phyloP scores from a whole-genome alignment of 2,329 filamentous ascomycete genomes.

The Westerdykella aurantiaca region DNA sequence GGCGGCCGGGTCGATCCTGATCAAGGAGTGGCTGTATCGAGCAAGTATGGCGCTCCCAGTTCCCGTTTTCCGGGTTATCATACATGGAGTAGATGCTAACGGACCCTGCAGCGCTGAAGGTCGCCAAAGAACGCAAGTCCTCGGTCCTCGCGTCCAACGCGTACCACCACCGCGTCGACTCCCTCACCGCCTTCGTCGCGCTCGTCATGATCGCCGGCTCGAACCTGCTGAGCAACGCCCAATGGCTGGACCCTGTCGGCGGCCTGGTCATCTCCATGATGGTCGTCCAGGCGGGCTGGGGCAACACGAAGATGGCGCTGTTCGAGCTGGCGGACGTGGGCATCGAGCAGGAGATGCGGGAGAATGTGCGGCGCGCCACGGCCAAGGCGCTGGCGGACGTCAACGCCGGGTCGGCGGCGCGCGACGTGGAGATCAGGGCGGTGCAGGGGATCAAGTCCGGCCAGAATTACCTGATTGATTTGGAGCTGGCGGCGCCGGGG shows the following conservation, averaged over 20 bases:
- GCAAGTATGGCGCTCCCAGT: slow-evolving; percentile 63
- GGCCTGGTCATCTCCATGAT: slow-evolving; percentile 87
- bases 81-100: background rate
- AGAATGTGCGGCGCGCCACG: slow-evolving; percentile 61
- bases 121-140: slow-evolving; percentile 88
- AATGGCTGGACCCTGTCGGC: slow-evolving; percentile 91
- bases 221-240: slow-evolving; percentile 76
- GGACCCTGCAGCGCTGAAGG: slow-evolving; percentile 69
- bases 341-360: slow-evolving; percentile 78
- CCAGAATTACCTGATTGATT: slow-evolving; percentile 89
- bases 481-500: slow-evolving; percentile 76
- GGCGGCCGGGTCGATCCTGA: slow-evolving; percentile 76
- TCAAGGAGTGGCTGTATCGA: slow-evolving; percentile 97
- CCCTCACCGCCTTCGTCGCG: slow-evolving; percentile 88
- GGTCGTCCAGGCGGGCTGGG: slow-evolving; percentile 84
- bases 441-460: slow-evolving; percentile 91
- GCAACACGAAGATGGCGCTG: slow-evolving; percentile 76
- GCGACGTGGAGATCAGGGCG: slow-evolving; percentile 64
- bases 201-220: slow-evolving; percentile 83
- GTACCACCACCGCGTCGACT: slow-evolving; percentile 93
- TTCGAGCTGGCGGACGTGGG: slow-evolving; percentile 87
- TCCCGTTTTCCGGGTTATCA: too few species aligned
- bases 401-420: slow-evolving; percentile 38
- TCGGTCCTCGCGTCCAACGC: slow-evolving; percentile 95
- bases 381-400: slow-evolving; percentile 38